These are phyloP conservation scores for Globisporangium irregulare DNA, from an alignment of 352 stramenopile genomes.

Conservation along the genomic window DNA sequence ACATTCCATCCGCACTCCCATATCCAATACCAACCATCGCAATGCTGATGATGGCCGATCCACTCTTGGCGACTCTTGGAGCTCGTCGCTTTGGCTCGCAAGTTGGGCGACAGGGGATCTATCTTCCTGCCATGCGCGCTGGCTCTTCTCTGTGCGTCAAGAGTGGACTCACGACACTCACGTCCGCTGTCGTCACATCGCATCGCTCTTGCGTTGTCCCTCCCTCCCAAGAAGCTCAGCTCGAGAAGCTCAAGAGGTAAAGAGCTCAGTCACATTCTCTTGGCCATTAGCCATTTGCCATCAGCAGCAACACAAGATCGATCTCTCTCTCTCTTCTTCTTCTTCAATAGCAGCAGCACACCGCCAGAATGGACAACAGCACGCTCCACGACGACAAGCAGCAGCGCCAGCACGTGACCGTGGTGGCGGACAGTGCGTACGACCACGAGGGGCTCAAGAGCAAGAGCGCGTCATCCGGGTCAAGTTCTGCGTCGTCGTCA, in stretches of 20 bases:
- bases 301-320: not conserved
- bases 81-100: not conserved
- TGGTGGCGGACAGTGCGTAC: not conserved
- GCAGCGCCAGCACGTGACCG: not conserved
- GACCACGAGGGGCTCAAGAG: conserved; percentile 15
- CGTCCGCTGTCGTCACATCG: not conserved
- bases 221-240: not conserved
- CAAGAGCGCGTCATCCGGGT: not conserved
- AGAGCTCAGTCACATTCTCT: not conserved
- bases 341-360: not conserved
- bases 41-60: not conserved
- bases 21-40: not conserved
- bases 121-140: not conserved
- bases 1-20: not conserved
- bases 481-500: not conserved
- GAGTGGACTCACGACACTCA: not conserved
- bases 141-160: not conserved
- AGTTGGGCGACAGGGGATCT: not conserved
- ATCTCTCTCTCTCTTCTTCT: not conserved
- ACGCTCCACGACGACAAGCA: conserved; percentile 14
- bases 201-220: not conserved
- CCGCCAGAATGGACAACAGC: conserved; percentile 17
- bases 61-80: not conserved
- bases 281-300: not conserved
- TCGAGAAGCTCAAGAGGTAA: not conserved